Percentiles rank a stretch among this genome's conserved stretches.
phyloP scores from a whole-genome alignment of 345 rosid genomes.

The Euphorbia lathyris region DNA sequence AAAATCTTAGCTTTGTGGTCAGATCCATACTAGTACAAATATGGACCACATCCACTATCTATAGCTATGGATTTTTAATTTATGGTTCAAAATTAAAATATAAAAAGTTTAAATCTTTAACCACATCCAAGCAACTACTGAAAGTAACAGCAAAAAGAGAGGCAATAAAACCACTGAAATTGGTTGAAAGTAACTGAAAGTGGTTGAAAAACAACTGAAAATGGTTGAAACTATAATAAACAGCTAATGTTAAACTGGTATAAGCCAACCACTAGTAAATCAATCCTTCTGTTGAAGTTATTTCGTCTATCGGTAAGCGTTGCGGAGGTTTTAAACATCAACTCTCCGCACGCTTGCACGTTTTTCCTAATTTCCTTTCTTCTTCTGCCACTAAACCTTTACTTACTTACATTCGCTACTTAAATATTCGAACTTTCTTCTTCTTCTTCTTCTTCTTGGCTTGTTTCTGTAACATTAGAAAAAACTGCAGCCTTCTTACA shows the following conservation, averaged over 20 bases:
- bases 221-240: neutral
- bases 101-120: neutral
- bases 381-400: slow-evolving; percentile 13
- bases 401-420: slow-evolving; percentile 17
- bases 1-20: neutral
- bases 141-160: neutral
- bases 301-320: slow-evolving; percentile 23
- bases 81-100: neutral
- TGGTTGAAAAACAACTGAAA: neutral
- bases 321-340: slow-evolving; percentile 21
- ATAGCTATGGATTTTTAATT: neutral
- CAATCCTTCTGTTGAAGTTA: slow-evolving; percentile 11
- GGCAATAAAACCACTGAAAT: no score
- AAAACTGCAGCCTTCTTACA: slow-evolving; percentile 31
- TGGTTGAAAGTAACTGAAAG: no score
- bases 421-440: slow-evolving; percentile 7
- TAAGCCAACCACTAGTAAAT: slow-evolving; percentile 6
- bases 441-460: slow-evolving; percentile 22
- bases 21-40: neutral
- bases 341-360: slow-evolving; percentile 15
- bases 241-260: slow-evolving; percentile 3
- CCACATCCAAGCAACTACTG: neutral
- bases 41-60: neutral
- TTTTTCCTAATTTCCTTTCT: slow-evolving; percentile 15
- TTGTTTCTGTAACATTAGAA: slow-evolving; percentile 27